Conservation (phyloP, 208 protist species). For the Acanthamoeba castellanii region DNA sequence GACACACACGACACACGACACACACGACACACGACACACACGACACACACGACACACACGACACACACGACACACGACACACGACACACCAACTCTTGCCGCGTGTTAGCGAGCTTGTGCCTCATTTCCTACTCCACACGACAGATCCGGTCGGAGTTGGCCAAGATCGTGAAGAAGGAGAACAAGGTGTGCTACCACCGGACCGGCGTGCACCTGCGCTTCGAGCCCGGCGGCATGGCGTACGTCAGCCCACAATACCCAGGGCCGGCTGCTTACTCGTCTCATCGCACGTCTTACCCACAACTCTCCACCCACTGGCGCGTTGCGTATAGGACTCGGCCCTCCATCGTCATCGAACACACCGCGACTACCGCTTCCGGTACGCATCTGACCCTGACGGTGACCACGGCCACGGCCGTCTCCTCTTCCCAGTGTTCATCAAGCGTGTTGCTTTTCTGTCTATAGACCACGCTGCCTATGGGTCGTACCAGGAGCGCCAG, state of each 20-base stretch:
- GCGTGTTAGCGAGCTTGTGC: not conserved
- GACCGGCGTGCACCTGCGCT: not conserved
- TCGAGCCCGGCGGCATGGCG: not conserved
- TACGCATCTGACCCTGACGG: not conserved
- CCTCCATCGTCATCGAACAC: not conserved
- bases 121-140: not conserved
- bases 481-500: not conserved
- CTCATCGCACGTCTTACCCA: no score
- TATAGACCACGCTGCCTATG: not conserved
- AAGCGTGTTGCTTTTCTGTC: not conserved
- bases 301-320: not conserved
- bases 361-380: not conserved
- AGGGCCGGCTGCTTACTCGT: not conserved
- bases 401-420: not conserved
- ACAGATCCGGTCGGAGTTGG: not conserved
- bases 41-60: no score
- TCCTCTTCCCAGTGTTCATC: not conserved
- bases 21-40: no score
- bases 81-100: not conserved
- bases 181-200: constrained; percentile 17
- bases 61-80: no score
- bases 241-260: not conserved
- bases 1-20: no score
- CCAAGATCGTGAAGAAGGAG: constrained; percentile 4
- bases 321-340: not conserved